Evolutionary conservation across 768 basidiomycete species (phyloP).

Genomic region (Boletus sp.): DNA sequence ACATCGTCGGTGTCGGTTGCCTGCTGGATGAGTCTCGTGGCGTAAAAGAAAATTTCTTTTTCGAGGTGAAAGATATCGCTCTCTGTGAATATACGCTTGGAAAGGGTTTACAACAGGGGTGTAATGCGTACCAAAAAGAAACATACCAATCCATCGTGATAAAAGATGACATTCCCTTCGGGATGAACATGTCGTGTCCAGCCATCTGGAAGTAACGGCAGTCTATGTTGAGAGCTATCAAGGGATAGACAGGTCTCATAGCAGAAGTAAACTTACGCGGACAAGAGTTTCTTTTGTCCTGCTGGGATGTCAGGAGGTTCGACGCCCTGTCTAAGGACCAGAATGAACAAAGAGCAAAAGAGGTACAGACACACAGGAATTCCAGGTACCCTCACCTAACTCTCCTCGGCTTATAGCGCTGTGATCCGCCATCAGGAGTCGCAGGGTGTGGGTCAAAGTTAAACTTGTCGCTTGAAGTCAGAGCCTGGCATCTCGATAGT

Average conservation of each 20-base stretch:
- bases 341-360: background rate
- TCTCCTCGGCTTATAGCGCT: constrained; percentile 1
- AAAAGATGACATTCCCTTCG: constrained; percentile 12
- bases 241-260: background rate
- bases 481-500: background rate
- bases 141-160: constrained; percentile 9
- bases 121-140: background rate
- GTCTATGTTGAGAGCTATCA: background rate
- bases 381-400: background rate
- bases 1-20: background rate
- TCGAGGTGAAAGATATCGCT: background rate
- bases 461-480: background rate
- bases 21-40: constrained; percentile 2
- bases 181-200: constrained; percentile 14
- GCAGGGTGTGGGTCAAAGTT: background rate
- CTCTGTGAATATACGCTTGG: too few relatives aligned
- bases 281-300: constrained; percentile 6
- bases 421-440: constrained; percentile 8
- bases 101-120: background rate
- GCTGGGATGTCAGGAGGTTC: background rate
- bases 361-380: background rate
- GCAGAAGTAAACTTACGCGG: background rate
- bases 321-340: background rate
- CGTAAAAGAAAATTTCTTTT: constrained; percentile 1
- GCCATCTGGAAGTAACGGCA: background rate